Base-by-base conservation (phyloP, 768 basidiomycete genomes). In the Suillus cothurnatus region DNA sequence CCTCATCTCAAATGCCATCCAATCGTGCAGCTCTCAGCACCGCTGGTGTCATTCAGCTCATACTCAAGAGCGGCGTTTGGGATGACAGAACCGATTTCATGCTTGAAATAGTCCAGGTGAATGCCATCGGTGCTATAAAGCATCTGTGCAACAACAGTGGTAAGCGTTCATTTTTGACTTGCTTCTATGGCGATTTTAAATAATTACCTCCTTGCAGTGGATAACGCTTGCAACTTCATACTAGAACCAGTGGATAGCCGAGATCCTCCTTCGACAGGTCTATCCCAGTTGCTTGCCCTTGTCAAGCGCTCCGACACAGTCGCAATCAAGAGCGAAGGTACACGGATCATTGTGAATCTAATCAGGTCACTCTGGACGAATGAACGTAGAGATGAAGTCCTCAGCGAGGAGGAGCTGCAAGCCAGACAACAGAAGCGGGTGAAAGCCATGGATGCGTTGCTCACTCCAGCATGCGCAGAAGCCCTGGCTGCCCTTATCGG, bases 41-140 rank as follows among this genome's bases (percentile, higher is more conserved):
- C 34, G 86, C 87, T 15, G 84, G 84, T 26, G 80, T 96, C 41
- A 80, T 97, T 47, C 84, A 85, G 49, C 76, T 80, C 23, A 82
- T 96, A 26, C 78, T 85, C 7, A 76, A 77, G 38, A 92, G 89
- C 61, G 85, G 85, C 5, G 82, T 92, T 21, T 97, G 88, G 87
- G 84, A 84, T 53, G 84, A 87, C 65, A 85, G 85, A 66, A 78
- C 85, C n/a, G 93, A 97, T 74, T 83, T 81, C 60, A 88, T 95
- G 83, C 89, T 91, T 7, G 91, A 94, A 62, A 85, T 93, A 28
- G 88, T 98, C 1, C 97, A 99, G 76, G 81, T 95, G 7, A 88
- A 88, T 57, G 93, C 93, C 0, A 91, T 98, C 60, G 94, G 94
- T 1, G 84, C 94, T 9, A 86, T 90, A 21, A 99, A 98, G 76